These are phyloP conservation scores for Thelonectria discophora DNA, from an alignment of 2,329 filamentous ascomycete genomes.

Conservation along the genomic window DNA sequence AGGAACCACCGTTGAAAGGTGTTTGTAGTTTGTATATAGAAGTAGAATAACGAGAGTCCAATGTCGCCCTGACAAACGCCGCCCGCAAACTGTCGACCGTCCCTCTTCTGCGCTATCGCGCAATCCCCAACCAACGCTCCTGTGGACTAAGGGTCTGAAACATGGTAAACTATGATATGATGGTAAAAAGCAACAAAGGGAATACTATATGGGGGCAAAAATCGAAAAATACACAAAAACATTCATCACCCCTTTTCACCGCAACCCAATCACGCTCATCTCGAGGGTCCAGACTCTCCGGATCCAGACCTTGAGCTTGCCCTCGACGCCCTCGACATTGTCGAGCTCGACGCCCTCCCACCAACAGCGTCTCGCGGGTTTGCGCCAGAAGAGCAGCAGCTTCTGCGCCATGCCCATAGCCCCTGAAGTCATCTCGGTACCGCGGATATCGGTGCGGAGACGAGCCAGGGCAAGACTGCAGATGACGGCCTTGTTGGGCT, in stretches of 20 bases:
- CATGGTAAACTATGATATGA: constrained; percentile 14
- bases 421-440: constrained; percentile 76
- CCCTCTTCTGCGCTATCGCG: constrained; percentile 28
- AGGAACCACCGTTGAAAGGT: background rate
- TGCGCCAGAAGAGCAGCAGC: constrained; percentile 95
- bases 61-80: constrained; percentile 42
- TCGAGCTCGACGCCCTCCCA: constrained; percentile 97
- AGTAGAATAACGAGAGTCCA: constrained; percentile 32
- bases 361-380: constrained; percentile 96
- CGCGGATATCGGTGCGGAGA: constrained; percentile 89
- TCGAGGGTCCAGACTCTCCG: constrained; percentile 97
- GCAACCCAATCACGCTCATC: constrained; percentile 93
- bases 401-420: constrained; percentile 99
- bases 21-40: constrained; percentile 11
- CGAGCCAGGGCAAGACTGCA: constrained; percentile 95
- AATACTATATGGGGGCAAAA: constrained; percentile 23
- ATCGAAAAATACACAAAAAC: constrained; percentile 26
- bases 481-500: constrained; percentile 98
- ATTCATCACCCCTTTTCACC: constrained; percentile 52
- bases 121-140: constrained; percentile 28
- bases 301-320: constrained; percentile 97
- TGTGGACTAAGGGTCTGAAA: constrained; percentile 31
- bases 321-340: constrained; percentile 87
- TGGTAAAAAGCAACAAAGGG: constrained; percentile 14
- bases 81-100: constrained; percentile 37